Percentiles rank a stretch among this genome's conserved stretches.
Conservation (phyloP, 176 grass and related monocot genomes). For the Aegilops speltoides region DNA sequence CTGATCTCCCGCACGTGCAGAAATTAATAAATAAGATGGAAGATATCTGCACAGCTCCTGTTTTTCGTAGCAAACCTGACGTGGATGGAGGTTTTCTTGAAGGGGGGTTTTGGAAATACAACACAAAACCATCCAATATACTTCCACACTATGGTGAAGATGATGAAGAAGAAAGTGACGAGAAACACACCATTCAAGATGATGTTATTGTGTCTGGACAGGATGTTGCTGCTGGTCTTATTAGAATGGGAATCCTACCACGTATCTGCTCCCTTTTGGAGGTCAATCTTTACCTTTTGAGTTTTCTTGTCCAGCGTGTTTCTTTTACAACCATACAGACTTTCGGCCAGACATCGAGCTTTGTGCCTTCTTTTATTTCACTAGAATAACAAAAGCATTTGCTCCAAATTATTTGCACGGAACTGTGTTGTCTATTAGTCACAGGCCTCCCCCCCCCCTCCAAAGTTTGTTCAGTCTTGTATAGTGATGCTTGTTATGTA, state of each 20-base stretch:
- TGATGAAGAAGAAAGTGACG: slow-evolving; percentile 73
- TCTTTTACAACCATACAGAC: slow-evolving; percentile 10
- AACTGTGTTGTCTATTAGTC: not conserved
- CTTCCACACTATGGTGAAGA: slow-evolving; percentile 47
- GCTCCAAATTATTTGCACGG: not conserved
- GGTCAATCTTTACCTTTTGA: slow-evolving; percentile 35
- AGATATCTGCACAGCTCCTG: slow-evolving; percentile 80
- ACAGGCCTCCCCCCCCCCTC: not conserved
- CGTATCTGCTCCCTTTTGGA: slow-evolving; percentile 87
- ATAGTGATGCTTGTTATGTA: not conserved
- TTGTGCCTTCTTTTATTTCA: slow-evolving; percentile 10
- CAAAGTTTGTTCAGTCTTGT: not conserved
- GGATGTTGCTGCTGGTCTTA: slow-evolving; percentile 87
- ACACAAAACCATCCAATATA: slow-evolving; percentile 82
- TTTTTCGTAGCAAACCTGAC: slow-evolving; percentile 82
- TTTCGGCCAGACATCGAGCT: not conserved
- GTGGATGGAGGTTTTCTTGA: slow-evolving; percentile 78
- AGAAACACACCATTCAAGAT: slow-evolving; percentile 74
- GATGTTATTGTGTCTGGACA: slow-evolving; percentile 85
- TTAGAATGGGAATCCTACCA: slow-evolving; percentile 94
- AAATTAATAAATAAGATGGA: slow-evolving; percentile 46
- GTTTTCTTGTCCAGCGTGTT: not conserved
- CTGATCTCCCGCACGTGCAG: slow-evolving; percentile 39
- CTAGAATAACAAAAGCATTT: not conserved
- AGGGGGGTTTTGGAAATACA: slow-evolving; percentile 95